A percentile compares a stretch with the other conserved stretches of the same genome.
phyloP scores from a whole-genome alignment of 495 filamentous ascomycete genomes.

The Aspergillus incahuasiensis region DNA sequence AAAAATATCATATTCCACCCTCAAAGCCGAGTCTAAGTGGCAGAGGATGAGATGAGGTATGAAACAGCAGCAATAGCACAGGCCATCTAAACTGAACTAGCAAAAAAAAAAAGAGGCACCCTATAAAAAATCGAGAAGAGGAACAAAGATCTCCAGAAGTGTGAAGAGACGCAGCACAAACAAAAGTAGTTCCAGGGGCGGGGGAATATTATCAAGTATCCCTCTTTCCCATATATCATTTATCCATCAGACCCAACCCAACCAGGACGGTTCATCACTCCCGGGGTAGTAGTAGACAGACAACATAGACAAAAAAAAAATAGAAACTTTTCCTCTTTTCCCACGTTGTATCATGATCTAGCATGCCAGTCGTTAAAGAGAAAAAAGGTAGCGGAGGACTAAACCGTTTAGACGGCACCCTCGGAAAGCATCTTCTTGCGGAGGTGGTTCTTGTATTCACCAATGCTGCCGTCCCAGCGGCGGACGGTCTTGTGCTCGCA shows the following conservation, averaged over 20 bases:
- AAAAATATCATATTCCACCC: slow-evolving; percentile 13
- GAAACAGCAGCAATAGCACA: slow-evolving; percentile 9
- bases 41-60: slow-evolving; percentile 18
- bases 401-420: slow-evolving; percentile 43
- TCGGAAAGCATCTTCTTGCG: slow-evolving; percentile 87
- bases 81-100: slow-evolving; percentile 20
- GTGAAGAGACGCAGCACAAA: slow-evolving; percentile 8
- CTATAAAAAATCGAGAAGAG: slow-evolving; percentile 7
- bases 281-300: slow-evolving; percentile 4
- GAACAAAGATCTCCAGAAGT: slow-evolving; percentile 19
- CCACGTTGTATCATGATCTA: slow-evolving; percentile 23
- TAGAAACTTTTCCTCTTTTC: slow-evolving; percentile 18
- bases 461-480: slow-evolving; percentile 84
- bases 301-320: not conserved
- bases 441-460: slow-evolving; percentile 94
- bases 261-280: slow-evolving; percentile 21
- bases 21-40: slow-evolving; percentile 21
- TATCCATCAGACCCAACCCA: not conserved
- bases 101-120: slow-evolving; percentile 8
- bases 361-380: slow-evolving; percentile 38
- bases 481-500: slow-evolving; percentile 93
- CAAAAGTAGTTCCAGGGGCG: slow-evolving; percentile 13
- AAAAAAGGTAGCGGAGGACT: not conserved
- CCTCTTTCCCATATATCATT: slow-evolving; percentile 2
- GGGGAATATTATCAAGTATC: not conserved